These are phyloP conservation scores for Emergomyces pasteurianus DNA, from an alignment of 2,329 filamentous ascomycete species.

Conservation along the genomic window DNA sequence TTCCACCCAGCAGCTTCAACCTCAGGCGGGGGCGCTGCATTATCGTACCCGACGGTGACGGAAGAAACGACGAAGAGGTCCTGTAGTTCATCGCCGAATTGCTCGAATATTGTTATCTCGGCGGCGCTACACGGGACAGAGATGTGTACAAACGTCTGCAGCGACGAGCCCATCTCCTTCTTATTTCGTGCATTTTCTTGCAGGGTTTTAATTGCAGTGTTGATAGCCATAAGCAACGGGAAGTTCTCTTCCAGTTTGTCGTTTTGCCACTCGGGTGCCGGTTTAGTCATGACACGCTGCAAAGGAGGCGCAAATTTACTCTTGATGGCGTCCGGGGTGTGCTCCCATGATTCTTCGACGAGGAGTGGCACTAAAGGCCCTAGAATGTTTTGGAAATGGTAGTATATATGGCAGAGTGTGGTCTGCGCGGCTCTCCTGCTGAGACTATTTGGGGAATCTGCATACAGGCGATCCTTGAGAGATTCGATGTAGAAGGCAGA, in stretches of 20 bases:
- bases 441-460: constrained; percentile 55
- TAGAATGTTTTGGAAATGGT: constrained; percentile 64
- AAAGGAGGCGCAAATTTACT: constrained; percentile 36
- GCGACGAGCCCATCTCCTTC: constrained; percentile 66
- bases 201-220: constrained; percentile 58
- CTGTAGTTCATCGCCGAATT: constrained; percentile 40
- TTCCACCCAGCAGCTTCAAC: constrained; percentile 29
- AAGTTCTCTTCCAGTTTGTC: constrained; percentile 37
- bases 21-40: constrained; percentile 13
- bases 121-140: constrained; percentile 14
- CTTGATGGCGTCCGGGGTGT: constrained; percentile 55
- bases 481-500: constrained; percentile 92
- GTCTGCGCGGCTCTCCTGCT: constrained; percentile 46
- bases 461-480: constrained; percentile 85
- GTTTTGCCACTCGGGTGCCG: constrained; percentile 28
- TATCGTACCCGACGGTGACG: constrained; percentile 38
- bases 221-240: constrained; percentile 36
- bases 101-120: constrained; percentile 17
- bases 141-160: constrained; percentile 58
- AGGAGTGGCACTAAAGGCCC: constrained; percentile 70
- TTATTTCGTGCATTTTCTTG: constrained; percentile 60
- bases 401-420: constrained; percentile 50
- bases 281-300: constrained; percentile 24
- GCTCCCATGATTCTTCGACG: constrained; percentile 78
- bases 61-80: constrained; percentile 59